Evolutionary conservation across 768 basidiomycete species (phyloP), one percentile per base, ranked within the genome.

Genomic region (Termitomyces sp.): DNA sequence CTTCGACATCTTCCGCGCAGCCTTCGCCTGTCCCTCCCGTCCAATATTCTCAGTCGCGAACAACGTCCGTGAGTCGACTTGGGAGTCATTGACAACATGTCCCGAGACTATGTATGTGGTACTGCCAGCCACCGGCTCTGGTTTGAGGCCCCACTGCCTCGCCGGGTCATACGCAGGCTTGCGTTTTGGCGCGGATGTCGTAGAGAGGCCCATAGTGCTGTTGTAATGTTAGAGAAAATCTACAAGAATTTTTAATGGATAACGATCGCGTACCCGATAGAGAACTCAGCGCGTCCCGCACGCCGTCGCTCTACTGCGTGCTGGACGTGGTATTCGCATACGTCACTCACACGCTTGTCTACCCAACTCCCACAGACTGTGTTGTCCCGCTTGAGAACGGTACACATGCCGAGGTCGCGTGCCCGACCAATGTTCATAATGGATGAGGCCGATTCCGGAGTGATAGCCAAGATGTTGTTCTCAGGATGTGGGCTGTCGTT

Each of bases 261-360:
- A 33, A 13, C 24, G 15, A 50, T 59, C 18, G 77, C 87, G 20
- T 62, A 96, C 94, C 92, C 91, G 7, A 78, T 76, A 18, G 91
- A 82, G 67, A 98, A 97, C 74, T 99, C 97, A 1, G 96, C 83
- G 51, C 96, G 82, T 0, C 83, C 84, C 0, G 90, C 88, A 9
- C 94, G 81, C 16, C 83, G 79, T 22, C 86, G 77, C 72, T 92
- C 81, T 4, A 98, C 85, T 0, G 95, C 92, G 24, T 82, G 81
- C 63, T 93, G 88, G 44, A 98, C 73, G 75, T 99, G 97, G 74
- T 85, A 99, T 46, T 98, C 96, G 73, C 97, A 99, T 3, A 91
- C 88, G 20, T 91, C 89, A 71, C 86, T 82, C 67, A 91, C 82
- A 33, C 94, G 88, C 65, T 89, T 93, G 75, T 99, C 96, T 54